phyloP scores from a whole-genome alignment of 495 filamentous ascomycete species.

The Daldinia concentrica region DNA sequence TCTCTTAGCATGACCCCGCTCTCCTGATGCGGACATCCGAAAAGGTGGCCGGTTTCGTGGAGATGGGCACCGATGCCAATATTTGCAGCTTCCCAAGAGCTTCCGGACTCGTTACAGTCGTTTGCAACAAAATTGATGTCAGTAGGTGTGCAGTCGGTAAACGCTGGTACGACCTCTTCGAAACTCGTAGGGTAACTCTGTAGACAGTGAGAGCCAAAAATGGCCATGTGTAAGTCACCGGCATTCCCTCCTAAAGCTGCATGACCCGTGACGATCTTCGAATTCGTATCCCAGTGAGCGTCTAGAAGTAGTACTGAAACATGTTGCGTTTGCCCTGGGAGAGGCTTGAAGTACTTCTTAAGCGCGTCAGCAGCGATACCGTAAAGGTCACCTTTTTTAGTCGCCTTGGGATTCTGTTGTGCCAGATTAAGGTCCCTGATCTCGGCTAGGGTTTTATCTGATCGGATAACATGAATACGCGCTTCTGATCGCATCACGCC shows the following conservation, averaged over 20 bases:
- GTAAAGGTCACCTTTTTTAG: constrained; percentile 75
- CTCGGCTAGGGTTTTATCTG: constrained; percentile 84
- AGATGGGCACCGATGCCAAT: constrained; percentile 92
- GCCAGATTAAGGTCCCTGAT: constrained; percentile 79
- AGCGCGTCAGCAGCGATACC: constrained; percentile 79
- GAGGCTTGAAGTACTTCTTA: constrained; percentile 74
- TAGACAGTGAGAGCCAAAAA: constrained; percentile 89
- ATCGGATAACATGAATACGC: constrained; percentile 82
- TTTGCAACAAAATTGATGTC: constrained; percentile 84
- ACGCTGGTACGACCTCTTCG: constrained; percentile 86
- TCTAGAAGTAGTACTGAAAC: constrained; percentile 86
- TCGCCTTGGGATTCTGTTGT: constrained; percentile 78
- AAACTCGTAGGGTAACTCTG: constrained; percentile 86
- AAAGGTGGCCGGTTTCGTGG: constrained; percentile 85
- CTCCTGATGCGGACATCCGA: constrained; percentile 89
- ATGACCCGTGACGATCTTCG: constrained; percentile 78
- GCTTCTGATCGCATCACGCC: constrained; percentile 87
- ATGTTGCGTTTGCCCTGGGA: constrained; percentile 81
- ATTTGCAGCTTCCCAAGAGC: constrained; percentile 90
- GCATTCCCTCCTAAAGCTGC: constrained; percentile 75
- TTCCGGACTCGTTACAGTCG: constrained; percentile 83
- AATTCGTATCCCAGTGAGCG: constrained; percentile 80
- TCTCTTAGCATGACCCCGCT: constrained; percentile 88
- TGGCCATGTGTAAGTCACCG: constrained; percentile 79
- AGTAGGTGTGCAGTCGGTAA: constrained; percentile 86